Conservation (phyloP, 2,329 filamentous ascomycete species). For the Cercospora zeina region DNA sequence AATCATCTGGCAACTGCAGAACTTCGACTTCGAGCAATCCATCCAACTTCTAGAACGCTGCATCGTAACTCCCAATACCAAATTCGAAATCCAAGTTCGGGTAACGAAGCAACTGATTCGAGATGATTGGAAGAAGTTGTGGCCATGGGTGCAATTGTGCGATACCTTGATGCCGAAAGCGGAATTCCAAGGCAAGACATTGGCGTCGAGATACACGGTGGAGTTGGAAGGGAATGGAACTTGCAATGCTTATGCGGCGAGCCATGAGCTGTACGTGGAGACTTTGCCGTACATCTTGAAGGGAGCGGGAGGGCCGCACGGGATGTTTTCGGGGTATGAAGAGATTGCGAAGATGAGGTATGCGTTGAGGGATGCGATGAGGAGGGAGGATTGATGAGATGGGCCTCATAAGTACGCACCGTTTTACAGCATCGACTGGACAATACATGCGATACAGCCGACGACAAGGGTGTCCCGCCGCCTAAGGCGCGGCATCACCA, state of each 20-base stretch:
- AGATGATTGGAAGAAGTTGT: constrained; percentile 21
- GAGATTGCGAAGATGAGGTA: constrained; percentile 19
- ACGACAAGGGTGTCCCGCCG: too few species aligned
- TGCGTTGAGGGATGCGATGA: background rate
- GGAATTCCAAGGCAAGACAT: constrained; percentile 2
- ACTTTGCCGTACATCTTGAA: constrained; percentile 23
- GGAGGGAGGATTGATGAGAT: too few species aligned
- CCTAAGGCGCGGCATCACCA: too few species aligned
- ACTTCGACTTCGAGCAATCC: constrained; percentile 20
- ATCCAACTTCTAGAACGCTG: constrained; percentile 18
- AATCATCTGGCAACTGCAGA: constrained; percentile 15
- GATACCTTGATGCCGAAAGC: constrained; percentile 18
- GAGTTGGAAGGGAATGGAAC: background rate
- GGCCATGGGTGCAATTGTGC: constrained; percentile 25
- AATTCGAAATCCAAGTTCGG: constrained; percentile 17
- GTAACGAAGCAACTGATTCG: constrained; percentile 24
- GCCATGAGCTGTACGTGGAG: constrained; percentile 25
- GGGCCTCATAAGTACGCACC: too few species aligned
- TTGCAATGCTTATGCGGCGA: constrained; percentile 22
- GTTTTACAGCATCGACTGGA: too few species aligned
- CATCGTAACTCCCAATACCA: constrained; percentile 1
- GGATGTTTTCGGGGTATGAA: constrained; percentile 19
- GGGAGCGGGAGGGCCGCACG: constrained; percentile 18
- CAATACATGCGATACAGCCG: too few species aligned
- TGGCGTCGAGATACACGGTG: constrained; percentile 15